Base-by-base conservation (phyloP, 106 monocot species). In the Gastrodia elata region DNA sequence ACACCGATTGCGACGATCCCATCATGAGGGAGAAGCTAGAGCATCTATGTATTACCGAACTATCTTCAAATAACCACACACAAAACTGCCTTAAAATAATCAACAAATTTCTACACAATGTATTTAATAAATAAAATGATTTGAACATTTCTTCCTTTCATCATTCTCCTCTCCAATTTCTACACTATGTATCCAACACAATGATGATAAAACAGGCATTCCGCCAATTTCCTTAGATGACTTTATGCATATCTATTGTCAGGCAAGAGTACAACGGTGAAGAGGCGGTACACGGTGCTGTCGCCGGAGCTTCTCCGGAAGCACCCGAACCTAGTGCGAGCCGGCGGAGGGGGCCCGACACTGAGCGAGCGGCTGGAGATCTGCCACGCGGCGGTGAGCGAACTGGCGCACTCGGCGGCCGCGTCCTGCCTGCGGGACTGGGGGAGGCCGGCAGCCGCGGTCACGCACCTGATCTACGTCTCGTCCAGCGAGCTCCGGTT, bases 231-330 rank as follows among this genome's bases (percentile, higher is more conserved):
- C n/a, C n/a, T n/a, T n/a, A n/a, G n/a, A n/a, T n/a, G n/a, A n/a
- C n/a, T n/a, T n/a, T n/a, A 38, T n/a, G 27, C 5, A 0, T 3
- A 2, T 67, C 36, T 8, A 35, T 67, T 18, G 6, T 16, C 68
- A 68, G 91, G 94, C 81, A 94, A 91, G 82, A 88, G 64, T 26
- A 94, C 94, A 3, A 94, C 94, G 6, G 91, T 94, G 79, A 91
- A 86, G 80, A 82, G 83, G 28, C 82, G 94, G 59, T 94, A 81
- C 81, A 81, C 83, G 1, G 91, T 91, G 25, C 83, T 91, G 84
- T 83, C 77, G 8, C 75, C 81, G 68, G 91, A 94, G 61, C 76
- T 94, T 65, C 81, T 94, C 0, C 72, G 81, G 2, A 82, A 88
- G 79, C 83, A 94, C 86, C 94, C 94, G 20, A 88, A 91, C 44